Conservation (phyloP, 139 green algal genomes). For the Desmodesmus armatus region DNA sequence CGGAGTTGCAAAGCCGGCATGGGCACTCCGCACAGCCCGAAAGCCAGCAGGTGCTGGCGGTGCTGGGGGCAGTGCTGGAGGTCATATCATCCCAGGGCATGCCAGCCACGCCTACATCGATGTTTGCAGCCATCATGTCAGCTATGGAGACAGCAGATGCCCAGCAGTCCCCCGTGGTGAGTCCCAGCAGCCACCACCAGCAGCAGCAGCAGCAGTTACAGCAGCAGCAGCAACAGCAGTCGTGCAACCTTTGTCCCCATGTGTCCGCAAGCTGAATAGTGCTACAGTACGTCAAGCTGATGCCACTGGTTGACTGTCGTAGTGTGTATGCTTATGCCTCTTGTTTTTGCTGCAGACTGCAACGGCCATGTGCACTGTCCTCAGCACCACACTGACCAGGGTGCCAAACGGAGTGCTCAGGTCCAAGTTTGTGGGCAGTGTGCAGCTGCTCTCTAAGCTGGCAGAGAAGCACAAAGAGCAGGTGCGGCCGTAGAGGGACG, state of each 20-base stretch:
- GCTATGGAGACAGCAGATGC: conserved; percentile 76
- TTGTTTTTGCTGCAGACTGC: conserved; percentile 55
- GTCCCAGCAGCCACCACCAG: neutral
- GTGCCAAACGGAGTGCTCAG: conserved; percentile 72
- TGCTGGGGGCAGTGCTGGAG: conserved; percentile 71
- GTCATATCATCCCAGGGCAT: conserved; percentile 72
- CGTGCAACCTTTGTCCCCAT: too few species aligned
- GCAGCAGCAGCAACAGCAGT: conserved; percentile 15
- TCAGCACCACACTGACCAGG: conserved; percentile 66
- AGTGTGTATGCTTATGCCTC: neutral
- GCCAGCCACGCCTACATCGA: conserved; percentile 71
- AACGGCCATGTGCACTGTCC: conserved; percentile 74
- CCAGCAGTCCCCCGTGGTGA: conserved; percentile 54
- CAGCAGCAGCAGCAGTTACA: too few species aligned
- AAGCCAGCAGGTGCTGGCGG: conserved; percentile 73
- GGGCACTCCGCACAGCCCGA: conserved; percentile 75
- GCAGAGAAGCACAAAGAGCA: conserved; percentile 59
- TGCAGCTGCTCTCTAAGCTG: conserved; percentile 55
- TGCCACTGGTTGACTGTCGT: neutral
- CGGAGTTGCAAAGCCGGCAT: conserved; percentile 68
- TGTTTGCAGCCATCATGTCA: conserved; percentile 89
- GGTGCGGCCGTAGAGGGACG: too few species aligned
- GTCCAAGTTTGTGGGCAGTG: conserved; percentile 62
- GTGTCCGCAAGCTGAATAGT: too few species aligned
- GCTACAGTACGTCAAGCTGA: neutral